Conservation (phyloP, 179 eudicot species). For the Vitellaria paradoxa region DNA sequence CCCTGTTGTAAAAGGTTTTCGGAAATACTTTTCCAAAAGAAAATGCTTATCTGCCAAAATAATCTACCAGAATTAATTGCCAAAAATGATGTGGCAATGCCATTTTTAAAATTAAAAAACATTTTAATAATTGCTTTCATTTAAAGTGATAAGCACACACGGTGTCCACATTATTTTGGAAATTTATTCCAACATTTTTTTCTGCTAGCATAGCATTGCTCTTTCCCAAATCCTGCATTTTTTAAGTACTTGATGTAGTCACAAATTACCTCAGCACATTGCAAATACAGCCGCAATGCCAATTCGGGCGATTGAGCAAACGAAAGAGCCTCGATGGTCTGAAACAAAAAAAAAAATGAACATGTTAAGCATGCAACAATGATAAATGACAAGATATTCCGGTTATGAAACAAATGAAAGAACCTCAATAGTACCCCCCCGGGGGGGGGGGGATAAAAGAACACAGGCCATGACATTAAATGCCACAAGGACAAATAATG, state of each 20-base stretch:
- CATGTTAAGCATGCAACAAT: background rate
- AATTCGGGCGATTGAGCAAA: conserved; percentile 79
- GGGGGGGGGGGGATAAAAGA: background rate
- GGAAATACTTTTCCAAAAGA: background rate
- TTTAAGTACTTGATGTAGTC: background rate
- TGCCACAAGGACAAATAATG: background rate
- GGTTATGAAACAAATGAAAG: conserved; percentile 1
- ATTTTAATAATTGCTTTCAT: too few relatives aligned
- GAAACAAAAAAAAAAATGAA: conserved; percentile 28
- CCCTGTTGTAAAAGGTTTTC: background rate
- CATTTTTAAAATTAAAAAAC: too few relatives aligned
- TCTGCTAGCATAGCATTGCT: too few relatives aligned
- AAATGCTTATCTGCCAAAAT: too few relatives aligned
- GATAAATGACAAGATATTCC: background rate
- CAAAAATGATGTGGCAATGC: too few relatives aligned
- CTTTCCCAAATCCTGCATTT: background rate
- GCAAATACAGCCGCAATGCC: conserved; percentile 85
- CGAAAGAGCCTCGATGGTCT: conserved; percentile 81
- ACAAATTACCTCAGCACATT: conserved; percentile 85
- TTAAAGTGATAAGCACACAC: too few relatives aligned
- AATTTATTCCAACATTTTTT: too few relatives aligned
- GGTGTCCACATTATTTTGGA: too few relatives aligned
- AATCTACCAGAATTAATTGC: too few relatives aligned
- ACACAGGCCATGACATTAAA: background rate
- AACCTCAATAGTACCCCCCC: background rate